phyloP scores from a whole-genome alignment of 371 early-diverging fungal species.

The Lichtheimia ramosa region DNA sequence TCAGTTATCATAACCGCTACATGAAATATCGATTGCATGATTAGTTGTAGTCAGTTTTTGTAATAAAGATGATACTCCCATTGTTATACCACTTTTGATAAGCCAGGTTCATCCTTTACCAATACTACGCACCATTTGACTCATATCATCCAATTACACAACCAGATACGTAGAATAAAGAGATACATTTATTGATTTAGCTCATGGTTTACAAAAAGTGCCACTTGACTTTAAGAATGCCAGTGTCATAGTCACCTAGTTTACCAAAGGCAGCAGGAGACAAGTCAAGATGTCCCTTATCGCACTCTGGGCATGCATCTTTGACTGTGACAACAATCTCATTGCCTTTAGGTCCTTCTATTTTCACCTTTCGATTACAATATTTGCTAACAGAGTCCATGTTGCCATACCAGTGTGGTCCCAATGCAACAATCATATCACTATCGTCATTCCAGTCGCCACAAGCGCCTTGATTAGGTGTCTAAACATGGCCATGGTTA shows the following conservation, averaged over 20 bases:
- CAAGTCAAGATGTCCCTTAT: constrained; percentile 29
- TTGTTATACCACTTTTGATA: no score
- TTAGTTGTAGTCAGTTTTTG: no score
- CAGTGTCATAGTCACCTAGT: constrained; percentile 26
- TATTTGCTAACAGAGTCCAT: constrained; percentile 30
- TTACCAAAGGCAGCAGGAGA: constrained; percentile 38
- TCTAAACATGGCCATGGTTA: neutral
- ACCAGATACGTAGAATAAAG: no score
- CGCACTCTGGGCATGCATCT: constrained; percentile 36
- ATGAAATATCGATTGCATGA: no score
- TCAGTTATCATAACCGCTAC: no score
- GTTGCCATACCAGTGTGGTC: constrained; percentile 30
- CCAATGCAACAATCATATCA: constrained; percentile 33
- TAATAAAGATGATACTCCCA: no score
- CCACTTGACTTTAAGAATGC: constrained; percentile 40
- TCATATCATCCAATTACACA: no score
- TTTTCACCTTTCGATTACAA: constrained; percentile 32
- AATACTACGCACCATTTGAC: no score
- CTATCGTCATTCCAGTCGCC: constrained; percentile 30
- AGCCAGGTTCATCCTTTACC: no score
- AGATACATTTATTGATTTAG: no score
- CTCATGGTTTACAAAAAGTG: constrained; percentile 12
- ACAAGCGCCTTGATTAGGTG: constrained; percentile 42
- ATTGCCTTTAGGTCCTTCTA: constrained; percentile 33
- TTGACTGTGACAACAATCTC: constrained; percentile 28